Percentiles rank a stretch among this genome's conserved stretches.
These are phyloP conservation scores for Fusarium miscanthi DNA, from an alignment of 2,329 filamentous ascomycete species.

Conservation along the genomic window DNA sequence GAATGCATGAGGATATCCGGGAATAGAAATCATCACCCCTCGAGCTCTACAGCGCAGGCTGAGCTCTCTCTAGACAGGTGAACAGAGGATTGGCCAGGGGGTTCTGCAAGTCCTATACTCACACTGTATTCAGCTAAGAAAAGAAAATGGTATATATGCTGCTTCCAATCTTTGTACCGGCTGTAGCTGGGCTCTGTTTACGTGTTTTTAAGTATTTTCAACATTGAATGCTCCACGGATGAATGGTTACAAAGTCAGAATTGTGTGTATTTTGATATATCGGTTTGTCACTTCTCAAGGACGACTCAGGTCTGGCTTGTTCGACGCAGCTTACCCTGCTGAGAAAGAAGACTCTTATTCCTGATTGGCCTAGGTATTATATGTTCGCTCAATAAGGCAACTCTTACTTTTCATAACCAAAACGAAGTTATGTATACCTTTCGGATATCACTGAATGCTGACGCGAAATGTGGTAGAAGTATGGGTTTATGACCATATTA, in stretches of 20 bases:
- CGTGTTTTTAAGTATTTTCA: no score
- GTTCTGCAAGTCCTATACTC: no score
- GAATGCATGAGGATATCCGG: not conserved
- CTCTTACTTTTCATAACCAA: not conserved
- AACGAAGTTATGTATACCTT: not conserved
- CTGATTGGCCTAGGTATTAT: constrained; percentile 25
- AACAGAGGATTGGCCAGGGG: not conserved
- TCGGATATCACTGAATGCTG: not conserved
- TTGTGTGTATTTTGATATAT: no score
- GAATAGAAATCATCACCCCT: not conserved
- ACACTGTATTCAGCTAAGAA: not conserved
- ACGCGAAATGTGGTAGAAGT: not conserved
- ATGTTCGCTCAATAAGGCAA: constrained; percentile 31
- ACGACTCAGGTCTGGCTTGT: not conserved
- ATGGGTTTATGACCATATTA: not conserved
- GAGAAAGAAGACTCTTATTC: not conserved
- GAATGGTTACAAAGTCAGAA: not conserved
- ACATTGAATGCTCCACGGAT: no score
- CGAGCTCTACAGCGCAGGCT: not conserved
- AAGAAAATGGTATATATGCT: not conserved
- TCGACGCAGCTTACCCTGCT: not conserved
- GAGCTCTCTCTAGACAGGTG: not conserved
- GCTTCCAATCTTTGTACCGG: not conserved
- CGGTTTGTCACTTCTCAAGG: not conserved
- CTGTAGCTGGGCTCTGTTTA: not conserved